phyloP scores from a whole-genome alignment of 805 yeast genomes.

The Candida suzukii region DNA sequence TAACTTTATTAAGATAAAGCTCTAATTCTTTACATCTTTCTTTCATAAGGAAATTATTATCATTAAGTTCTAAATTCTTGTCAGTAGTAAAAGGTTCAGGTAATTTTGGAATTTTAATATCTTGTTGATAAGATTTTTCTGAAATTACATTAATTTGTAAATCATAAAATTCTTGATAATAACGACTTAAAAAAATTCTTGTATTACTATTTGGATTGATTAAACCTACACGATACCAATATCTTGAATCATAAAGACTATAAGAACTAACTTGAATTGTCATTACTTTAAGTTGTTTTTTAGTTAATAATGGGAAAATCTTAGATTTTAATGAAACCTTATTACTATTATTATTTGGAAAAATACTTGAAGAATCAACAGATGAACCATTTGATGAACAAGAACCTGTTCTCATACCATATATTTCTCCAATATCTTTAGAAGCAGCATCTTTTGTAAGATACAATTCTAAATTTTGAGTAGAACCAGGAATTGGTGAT shows the following conservation, averaged over 20 bases:
- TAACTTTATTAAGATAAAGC: neutral
- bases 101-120: constrained; percentile 28
- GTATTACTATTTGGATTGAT: constrained; percentile 16
- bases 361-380: neutral
- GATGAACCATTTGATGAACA: neutral
- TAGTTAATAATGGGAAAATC: neutral
- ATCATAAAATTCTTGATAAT: constrained; percentile 45
- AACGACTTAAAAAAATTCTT: constrained; percentile 36
- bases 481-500: neutral
- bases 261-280: constrained; percentile 1
- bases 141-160: constrained; percentile 30
- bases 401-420: neutral
- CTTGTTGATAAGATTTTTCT: neutral
- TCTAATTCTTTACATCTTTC: neutral
- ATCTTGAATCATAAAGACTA: constrained; percentile 30
- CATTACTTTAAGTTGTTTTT: neutral
- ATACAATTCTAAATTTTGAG: neutral
- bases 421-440: neutral
- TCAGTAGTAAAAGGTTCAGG: constrained; percentile 39
- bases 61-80: neutral
- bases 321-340: neutral
- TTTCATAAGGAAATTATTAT: neutral
- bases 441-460: constrained; percentile 2
- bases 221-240: constrained; percentile 45
- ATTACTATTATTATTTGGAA: neutral